These are phyloP conservation scores for Iberis pinnata DNA, from an alignment of 345 rosid genomes.

Conservation along the genomic window DNA sequence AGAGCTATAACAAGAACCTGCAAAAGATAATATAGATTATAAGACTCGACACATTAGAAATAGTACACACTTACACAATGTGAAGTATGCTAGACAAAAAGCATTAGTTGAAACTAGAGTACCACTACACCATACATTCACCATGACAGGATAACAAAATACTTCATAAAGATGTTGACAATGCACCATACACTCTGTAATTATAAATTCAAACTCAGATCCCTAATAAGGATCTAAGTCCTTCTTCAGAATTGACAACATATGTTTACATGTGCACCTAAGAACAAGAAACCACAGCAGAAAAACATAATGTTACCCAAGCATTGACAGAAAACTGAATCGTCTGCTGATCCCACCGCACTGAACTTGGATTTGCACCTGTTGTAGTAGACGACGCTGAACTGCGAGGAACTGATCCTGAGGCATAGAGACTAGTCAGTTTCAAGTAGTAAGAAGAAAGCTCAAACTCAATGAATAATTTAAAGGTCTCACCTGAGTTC, in stretches of 20 bases:
- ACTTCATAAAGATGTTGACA: not conserved
- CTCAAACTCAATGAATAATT: not conserved
- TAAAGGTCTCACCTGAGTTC: constrained; percentile 47
- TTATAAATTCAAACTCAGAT: no score
- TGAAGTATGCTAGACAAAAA: not conserved
- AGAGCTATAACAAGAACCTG: constrained; percentile 86
- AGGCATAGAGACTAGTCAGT: constrained; percentile 16
- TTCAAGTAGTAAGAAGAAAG: not conserved
- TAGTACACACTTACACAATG: no score
- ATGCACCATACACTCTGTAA: no score
- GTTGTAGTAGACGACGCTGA: constrained; percentile 54
- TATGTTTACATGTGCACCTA: no score
- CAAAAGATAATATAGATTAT: constrained; percentile 21
- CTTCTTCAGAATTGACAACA: no score
- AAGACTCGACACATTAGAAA: not conserved
- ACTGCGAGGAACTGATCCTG: constrained; percentile 63
- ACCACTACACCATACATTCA: no score
- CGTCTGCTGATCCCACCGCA: constrained; percentile 87
- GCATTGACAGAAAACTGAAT: constrained; percentile 95
- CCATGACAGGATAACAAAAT: no score
- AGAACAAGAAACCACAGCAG: no score
- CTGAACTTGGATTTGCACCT: constrained; percentile 46
- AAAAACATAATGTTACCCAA: constrained; percentile 56
- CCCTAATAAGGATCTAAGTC: not conserved
- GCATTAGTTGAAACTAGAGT: no score